Evolutionary conservation across 176 grass and related monocot species (phyloP), one percentile per base, ranked within the genome.

Genomic region (Miscanthus lutarioriparius): DNA sequence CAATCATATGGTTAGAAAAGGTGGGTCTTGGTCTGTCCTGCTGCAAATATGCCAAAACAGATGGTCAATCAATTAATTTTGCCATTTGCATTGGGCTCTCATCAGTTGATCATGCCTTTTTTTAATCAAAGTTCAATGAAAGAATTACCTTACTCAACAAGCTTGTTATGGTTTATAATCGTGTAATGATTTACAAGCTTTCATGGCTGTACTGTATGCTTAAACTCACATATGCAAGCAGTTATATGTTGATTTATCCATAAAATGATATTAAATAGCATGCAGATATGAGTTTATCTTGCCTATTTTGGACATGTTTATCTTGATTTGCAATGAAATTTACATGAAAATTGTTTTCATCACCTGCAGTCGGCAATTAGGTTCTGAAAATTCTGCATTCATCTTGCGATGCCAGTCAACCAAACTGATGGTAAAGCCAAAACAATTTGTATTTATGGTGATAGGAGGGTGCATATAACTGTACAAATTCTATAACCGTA

Each of bases 71-170:
- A 64, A 59, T 35, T 40, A 40, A 2, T 16, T 6, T 23, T 25
- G 67, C 4, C 17, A 77, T 77, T 70, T 81, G 23, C 44, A n/a
- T 59, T 74, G 39, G 51, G 64, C 10, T 77, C 16, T 39, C 47
- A 68, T 4, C 1, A 30, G 56, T 84, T 84, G 43, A 43, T 44
- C 8, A 74, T 67, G 43, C 7, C 35, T 75, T 66, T 80, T 54
- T 67, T 62, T 45, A 17, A 35, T 33, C 40, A 69, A 74, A 40
- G n/a, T 63, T 53, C 19, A 35, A 68, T 33, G 48, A 77, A 78
- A 61, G 22, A 71, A 62, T 59, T 35, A 17, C 2, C 33, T 41
- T 17, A 74, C 39, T 3, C 1, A 63, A 72, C 17, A 17, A 66
- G 32, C 61, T 25, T 7, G 25, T 4, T 16, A 47, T 74, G 5